Evolutionary conservation across 805 yeast species (phyloP), one percentile per base, ranked within the genome.

Genomic region (Pichia rugopelliculosa): DNA sequence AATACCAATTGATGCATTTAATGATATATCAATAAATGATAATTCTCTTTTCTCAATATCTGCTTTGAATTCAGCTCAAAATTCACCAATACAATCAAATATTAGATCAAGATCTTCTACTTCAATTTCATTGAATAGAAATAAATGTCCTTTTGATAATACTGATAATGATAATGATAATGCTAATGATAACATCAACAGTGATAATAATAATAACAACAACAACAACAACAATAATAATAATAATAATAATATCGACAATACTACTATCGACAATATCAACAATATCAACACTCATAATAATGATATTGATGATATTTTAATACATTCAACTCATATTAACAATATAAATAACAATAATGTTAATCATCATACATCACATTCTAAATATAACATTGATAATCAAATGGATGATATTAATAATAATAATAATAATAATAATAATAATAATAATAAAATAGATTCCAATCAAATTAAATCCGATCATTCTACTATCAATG

Each of bases 101-200:
- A 26, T 44, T 3, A 22, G 47, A 13, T 42, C 53, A 12, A 41
- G 50, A 17, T 36, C 45, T 6, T 44, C 51, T 1, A 45, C 51
- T 15, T 6, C 45, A n/a, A n/a, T n/a, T 15, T 34, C 49, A 20
- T n/a, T n/a, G n/a, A 44, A 39, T 33, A 47, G 49, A 33, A 37
- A 45, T 6, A 53, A 47, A 38, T 45, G 3, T 5, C 34, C 34
- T 6, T 30, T 30, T 30, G 34, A 30, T 30, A 18, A 30, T n/a
- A 15, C 6, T 15, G 1, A 30, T n/a, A 9, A 24, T 24, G 9
- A 9, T n/a, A n/a, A n/a, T n/a, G n/a, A n/a, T n/a, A n/a, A n/a
- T n/a, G n/a, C n/a, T n/a, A n/a, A n/a, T n/a, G n/a, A n/a, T n/a
- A n/a, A n/a, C n/a, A n/a, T n/a, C n/a, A n/a, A n/a, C n/a, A n/a